These are phyloP conservation scores for Quercus gilva DNA, from an alignment of 306 rosid species.

Conservation along the genomic window DNA sequence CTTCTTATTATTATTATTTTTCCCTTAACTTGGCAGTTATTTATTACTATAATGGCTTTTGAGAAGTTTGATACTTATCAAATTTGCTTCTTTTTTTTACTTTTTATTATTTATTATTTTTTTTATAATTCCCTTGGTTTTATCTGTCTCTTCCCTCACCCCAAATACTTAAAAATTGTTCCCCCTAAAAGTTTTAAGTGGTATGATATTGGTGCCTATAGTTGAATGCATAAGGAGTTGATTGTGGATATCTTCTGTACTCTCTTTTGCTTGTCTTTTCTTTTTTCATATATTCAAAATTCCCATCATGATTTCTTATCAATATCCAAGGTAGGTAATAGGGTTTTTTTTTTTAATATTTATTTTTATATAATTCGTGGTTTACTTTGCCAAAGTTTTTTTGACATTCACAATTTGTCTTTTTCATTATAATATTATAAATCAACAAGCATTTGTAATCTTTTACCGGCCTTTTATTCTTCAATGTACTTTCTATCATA, in stretches of 20 bases:
- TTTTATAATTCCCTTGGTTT: background rate
- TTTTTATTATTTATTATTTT: too few species aligned
- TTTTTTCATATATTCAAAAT: too few species aligned
- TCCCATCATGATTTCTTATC: too few species aligned
- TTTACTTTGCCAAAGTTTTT: background rate
- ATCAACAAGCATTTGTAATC: background rate
- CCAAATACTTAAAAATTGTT: background rate
- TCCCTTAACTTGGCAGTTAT: background rate
- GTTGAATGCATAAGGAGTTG: too few species aligned
- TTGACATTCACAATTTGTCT: background rate
- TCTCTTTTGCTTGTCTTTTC: too few species aligned
- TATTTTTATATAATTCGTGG: too few species aligned
- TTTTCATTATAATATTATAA: background rate
- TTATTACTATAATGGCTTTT: background rate
- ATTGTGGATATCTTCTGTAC: too few species aligned
- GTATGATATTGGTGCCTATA: too few species aligned
- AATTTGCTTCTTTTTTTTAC: background rate
- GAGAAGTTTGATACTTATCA: background rate
- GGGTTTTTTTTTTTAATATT: background rate
- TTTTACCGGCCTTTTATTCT: background rate
- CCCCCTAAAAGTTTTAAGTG: background rate
- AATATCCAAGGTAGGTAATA: background rate
- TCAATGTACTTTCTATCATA: background rate
- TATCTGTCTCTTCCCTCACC: too few species aligned
- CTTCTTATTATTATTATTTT: background rate